Conservation (phyloP, 345 rosid genomes). For the Eucalyptus sideroxylon region DNA sequence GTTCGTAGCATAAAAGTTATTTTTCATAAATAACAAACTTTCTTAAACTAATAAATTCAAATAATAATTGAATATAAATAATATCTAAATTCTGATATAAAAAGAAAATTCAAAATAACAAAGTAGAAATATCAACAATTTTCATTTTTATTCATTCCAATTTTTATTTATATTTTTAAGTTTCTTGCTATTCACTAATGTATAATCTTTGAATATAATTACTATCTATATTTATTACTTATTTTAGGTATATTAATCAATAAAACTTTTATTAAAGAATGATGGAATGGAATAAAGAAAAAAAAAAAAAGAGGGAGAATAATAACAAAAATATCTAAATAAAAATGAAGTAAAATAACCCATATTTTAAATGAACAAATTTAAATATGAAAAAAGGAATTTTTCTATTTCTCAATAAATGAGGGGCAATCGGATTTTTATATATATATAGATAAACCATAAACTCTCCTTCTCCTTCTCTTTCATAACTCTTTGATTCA, state of each 20-base stretch:
- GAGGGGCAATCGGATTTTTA: not conserved
- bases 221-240: not conserved
- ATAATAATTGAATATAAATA: not conserved
- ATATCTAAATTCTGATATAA: not conserved
- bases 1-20: not conserved
- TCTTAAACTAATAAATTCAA: not conserved
- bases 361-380: not conserved
- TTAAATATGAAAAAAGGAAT: not conserved
- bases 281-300: not conserved
- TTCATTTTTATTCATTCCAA: not conserved
- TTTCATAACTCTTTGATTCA: not conserved
- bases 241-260: not conserved
- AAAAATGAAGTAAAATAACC: not conserved
- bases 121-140: not conserved
- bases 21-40: not conserved
- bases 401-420: not conserved
- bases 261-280: not conserved
- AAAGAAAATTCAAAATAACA: not conserved
- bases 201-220: not conserved
- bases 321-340: not conserved
- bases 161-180: not conserved
- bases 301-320: not conserved
- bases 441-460: not conserved
- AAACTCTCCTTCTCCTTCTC: not conserved
- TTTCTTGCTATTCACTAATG: not conserved